Evolutionary conservation across 2,329 filamentous ascomycete genomes (phyloP).

Genomic region (Fusarium incarnatum): DNA sequence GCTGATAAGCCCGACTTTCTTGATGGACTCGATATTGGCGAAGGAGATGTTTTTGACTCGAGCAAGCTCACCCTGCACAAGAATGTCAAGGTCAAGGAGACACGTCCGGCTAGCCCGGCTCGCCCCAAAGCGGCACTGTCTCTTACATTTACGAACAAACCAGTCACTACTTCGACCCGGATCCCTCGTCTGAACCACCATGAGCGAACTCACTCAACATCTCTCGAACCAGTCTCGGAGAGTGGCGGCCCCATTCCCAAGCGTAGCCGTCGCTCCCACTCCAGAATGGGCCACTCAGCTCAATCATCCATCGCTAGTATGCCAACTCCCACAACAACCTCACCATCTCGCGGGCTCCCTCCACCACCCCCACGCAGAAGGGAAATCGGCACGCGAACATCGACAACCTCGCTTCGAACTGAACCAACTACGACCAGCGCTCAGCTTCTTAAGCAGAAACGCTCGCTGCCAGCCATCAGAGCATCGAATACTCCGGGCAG

Average conservation of each 20-base stretch:
- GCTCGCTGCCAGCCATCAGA: constrained; percentile 71
- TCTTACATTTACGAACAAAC: constrained; percentile 89
- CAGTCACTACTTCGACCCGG: constrained; percentile 67
- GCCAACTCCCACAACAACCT: constrained; percentile 69
- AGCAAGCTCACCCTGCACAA: constrained; percentile 87
- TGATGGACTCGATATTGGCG: constrained; percentile 85
- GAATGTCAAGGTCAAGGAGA: constrained; percentile 88
- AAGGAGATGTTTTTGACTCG: constrained; percentile 83
- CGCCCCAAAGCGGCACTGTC: constrained; percentile 82
- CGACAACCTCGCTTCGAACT: constrained; percentile 64
- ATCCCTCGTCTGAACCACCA: constrained; percentile 82
- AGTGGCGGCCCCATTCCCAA: constrained; percentile 77
- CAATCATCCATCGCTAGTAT: constrained; percentile 76
- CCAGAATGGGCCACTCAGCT: constrained; percentile 74
- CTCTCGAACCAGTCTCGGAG: constrained; percentile 93
- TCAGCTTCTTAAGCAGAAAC: constrained; percentile 73
- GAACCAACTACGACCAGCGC: constrained; percentile 74
- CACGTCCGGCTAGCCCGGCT: constrained; percentile 74
- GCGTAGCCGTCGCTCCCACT: constrained; percentile 70
- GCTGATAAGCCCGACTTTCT: constrained; percentile 81
- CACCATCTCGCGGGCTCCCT: constrained; percentile 64
- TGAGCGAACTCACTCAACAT: constrained; percentile 75
- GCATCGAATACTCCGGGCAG: constrained; percentile 64
- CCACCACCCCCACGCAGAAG: constrained; percentile 73
- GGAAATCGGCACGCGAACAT: constrained; percentile 67